Conservation (phyloP, 345 rosid genomes). For the Reutealis trisperma region DNA sequence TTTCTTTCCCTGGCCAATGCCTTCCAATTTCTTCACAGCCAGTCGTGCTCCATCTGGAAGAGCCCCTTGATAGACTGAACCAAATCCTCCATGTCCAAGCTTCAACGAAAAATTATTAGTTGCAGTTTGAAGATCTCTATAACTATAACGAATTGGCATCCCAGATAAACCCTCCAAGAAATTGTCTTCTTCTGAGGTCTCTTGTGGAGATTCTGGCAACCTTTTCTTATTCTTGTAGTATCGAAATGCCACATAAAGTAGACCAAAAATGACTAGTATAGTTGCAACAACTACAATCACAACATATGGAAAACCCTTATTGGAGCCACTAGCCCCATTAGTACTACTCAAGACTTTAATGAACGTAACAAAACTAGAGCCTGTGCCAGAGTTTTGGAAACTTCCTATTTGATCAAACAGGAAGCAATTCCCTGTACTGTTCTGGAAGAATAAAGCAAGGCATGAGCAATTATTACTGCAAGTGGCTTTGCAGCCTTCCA, state of each 20-base stretch:
- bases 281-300: slow-evolving; percentile 57
- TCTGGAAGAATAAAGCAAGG: slow-evolving; percentile 66
- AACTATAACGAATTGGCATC: slow-evolving; percentile 76
- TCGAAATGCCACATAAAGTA: slow-evolving; percentile 49
- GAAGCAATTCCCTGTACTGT: slow-evolving; percentile 69
- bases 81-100: slow-evolving; percentile 97
- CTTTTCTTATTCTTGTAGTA: slow-evolving; percentile 45
- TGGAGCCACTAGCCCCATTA: slow-evolving; percentile 36
- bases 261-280: slow-evolving; percentile 42
- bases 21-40: slow-evolving; percentile 96
- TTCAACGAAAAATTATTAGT: slow-evolving; percentile 75
- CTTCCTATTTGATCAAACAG: slow-evolving; percentile 72
- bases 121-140: slow-evolving; percentile 74
- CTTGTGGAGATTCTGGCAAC: slow-evolving; percentile 41
- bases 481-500: slow-evolving; percentile 64
- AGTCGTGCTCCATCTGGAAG: slow-evolving; percentile 74
- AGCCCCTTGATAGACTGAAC: slow-evolving; percentile 77
- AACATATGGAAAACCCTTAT: slow-evolving; percentile 49
- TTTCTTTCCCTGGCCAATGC: slow-evolving; percentile 92
- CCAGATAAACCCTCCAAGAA: slow-evolving; percentile 72
- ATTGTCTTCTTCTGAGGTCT: slow-evolving; percentile 71
- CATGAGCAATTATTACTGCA: slow-evolving; percentile 79
- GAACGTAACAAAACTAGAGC: slow-evolving; percentile 50
- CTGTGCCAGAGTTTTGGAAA: slow-evolving; percentile 41
- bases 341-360: slow-evolving; percentile 52